A percentile compares a stretch with the other conserved stretches of the same genome.
These are phyloP conservation scores for Xylariaceae sp. DNA, from an alignment of 2,329 filamentous ascomycete genomes.

Conservation along the genomic window DNA sequence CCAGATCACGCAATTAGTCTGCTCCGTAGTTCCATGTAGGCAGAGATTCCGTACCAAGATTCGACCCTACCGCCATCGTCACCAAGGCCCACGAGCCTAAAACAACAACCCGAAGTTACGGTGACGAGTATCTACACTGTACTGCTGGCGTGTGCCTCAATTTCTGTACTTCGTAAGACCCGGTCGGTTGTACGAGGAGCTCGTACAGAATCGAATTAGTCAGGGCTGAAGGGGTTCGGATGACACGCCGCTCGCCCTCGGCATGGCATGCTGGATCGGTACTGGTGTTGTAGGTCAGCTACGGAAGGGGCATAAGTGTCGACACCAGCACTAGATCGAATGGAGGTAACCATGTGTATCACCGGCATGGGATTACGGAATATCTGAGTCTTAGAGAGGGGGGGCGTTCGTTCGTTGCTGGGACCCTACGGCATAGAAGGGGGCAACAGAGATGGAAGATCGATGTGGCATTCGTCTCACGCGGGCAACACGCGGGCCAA, in stretches of 20 bases:
- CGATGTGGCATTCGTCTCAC: not conserved
- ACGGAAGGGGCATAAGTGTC: not conserved
- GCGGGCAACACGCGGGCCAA: not conserved
- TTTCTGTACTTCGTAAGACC: not conserved
- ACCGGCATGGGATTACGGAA: not conserved
- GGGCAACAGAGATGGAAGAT: not conserved
- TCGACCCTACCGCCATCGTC: not conserved
- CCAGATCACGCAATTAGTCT: slow-evolving; percentile 9
- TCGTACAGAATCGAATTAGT: not conserved
- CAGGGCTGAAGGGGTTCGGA: slow-evolving; percentile 10
- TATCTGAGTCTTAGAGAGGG: too few relatives aligned
- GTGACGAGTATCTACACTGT: not conserved
- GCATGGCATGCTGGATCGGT: slow-evolving; percentile 14
- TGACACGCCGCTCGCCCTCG: slow-evolving; percentile 11
- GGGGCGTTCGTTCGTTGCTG: not conserved
- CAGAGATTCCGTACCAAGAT: not conserved
- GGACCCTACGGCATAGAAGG: not conserved
- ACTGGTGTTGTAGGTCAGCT: not conserved
- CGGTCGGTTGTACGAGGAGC: not conserved
- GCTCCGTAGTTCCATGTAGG: not conserved
- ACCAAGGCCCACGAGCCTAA: not conserved
- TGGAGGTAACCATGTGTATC: not conserved
- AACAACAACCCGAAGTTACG: not conserved
- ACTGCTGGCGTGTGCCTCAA: not conserved
- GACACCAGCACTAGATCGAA: not conserved